Evolutionary conservation across 2,329 filamentous ascomycete genomes (phyloP), one percentile per base, ranked within the genome.

Genomic region (Helotiales sp.): DNA sequence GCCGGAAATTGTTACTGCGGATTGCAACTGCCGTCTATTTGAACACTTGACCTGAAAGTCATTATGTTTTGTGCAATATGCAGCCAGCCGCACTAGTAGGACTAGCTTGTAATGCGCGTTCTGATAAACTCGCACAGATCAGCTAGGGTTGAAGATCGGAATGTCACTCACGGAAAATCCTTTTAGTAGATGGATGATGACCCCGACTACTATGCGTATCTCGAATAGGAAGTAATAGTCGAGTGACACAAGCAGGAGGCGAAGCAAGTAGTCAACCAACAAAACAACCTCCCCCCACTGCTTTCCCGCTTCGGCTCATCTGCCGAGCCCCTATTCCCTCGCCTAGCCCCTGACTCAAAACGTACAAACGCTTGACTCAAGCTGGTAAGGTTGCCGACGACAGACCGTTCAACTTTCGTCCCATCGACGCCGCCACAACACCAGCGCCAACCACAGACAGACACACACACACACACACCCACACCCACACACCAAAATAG

Each of bases 331-430:
- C 47, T 37, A 20, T 17, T 57, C 20, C n/a, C n/a, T 22, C 45
- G n/a, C 30, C 15, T 13, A n/a, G 11, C 54, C 32, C 54, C 30
- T 57, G 54, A 57, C 54, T 57, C 54, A 22, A 57, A 57, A 7
- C 10, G 26, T 32, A 20, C 28, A 57, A 57, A 26, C n/a, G 2
- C 20, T 6, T 37, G 54, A 57, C 30, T 57, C 54, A 24, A 50
- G 8, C 22, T 24, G 40, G 54, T 57, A 57, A 37, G 30, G 54
- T 57, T 57, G 54, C 54, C 54, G 54, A 57, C 54, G 54, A 57
- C 32, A 20, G 6, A 6, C 10, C 11, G 24, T 10, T 52, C 26
- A 15, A 11, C 45, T 47, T 22, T n/a, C n/a, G 15, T 11, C n/a
- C 54, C 54, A 34, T 55, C 28, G 28, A 34, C 28, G 37, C 30